Conservation (phyloP, 2,329 filamentous ascomycete genomes). For the Claviceps fusiformis region DNA sequence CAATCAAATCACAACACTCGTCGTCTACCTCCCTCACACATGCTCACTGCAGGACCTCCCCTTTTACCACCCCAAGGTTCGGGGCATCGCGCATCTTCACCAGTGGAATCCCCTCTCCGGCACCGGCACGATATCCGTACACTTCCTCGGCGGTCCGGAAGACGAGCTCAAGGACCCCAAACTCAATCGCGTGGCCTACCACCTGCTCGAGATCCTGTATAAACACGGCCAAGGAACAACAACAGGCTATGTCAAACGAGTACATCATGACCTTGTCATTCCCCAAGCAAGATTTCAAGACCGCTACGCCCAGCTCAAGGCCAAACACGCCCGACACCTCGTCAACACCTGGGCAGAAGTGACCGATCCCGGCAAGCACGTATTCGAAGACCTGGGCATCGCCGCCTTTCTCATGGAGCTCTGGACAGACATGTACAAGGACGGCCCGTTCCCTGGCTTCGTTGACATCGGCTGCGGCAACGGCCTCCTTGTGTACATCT, state of each 20-base stretch:
- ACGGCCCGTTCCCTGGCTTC: constrained; percentile 61
- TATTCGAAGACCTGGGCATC: constrained; percentile 88
- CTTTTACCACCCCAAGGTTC: constrained; percentile 76
- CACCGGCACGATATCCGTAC: constrained; percentile 41
- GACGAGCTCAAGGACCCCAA: constrained; percentile 25
- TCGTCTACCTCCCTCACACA: constrained; percentile 70
- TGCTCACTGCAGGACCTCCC: constrained; percentile 50
- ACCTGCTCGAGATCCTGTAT: constrained; percentile 53
- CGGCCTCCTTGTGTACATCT: constrained; percentile 73
- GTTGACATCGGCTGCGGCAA: constrained; percentile 96
- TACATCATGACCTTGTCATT: constrained; percentile 71
- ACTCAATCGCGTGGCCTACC: constrained; percentile 52
- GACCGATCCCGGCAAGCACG: constrained; percentile 81
- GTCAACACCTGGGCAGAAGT: constrained; percentile 71
- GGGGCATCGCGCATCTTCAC: constrained; percentile 63
- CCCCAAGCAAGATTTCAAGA: constrained; percentile 67
- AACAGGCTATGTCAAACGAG: constrained; percentile 63
- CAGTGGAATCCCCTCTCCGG: constrained; percentile 36
- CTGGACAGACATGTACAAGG: constrained; percentile 70
- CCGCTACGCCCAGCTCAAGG: constrained; percentile 69
- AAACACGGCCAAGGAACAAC: constrained; percentile 58
- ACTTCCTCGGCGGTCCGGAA: constrained; percentile 40
- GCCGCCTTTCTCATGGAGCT: constrained; percentile 86
- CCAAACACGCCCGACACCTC: constrained; percentile 58
- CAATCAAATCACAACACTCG: constrained; percentile 21